Evolutionary conservation across 805 yeast genomes (phyloP), one percentile per base, ranked within the genome.

Genomic region (Candida vartiovaarae): DNA sequence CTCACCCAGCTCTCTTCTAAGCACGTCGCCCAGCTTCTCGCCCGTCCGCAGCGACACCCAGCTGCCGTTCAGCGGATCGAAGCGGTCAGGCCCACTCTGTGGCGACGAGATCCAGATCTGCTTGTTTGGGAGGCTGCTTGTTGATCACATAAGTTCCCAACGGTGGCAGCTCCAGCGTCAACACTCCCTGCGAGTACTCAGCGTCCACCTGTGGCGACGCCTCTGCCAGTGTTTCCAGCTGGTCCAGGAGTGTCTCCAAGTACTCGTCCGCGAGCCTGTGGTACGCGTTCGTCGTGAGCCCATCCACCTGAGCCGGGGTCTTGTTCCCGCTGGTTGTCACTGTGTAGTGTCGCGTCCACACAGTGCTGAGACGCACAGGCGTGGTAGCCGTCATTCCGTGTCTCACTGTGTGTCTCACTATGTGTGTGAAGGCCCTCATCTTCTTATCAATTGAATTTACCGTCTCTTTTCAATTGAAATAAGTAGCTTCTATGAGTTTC

Each of bases 51-150:
- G 61, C 9, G 90, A 82, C 9, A 80, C 65, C 99, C 99, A 93
- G 44, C 71, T 67, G 4, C 84, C 85, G 35, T 77, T 73, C 36
- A 84, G 71, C 49, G 75, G 76, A 61, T 93, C 98, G 56, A 78
- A 84, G 51, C 84, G 66, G 58, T 89, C 88, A 5, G 99, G 99
- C 0, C 99, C 99, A 6, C 95, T 84, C 4, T 88, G 59, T 0
- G 99, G 99, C 36, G 95, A 84, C 46, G 95, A 79, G 42, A 91
- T 72, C 99, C 99, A 93, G 29, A 93, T 83, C 62, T 93, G 99
- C 64, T 86, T 84, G 65, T 89, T 89, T 93, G 4, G 99, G 97
- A 1, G 99, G 99, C 65, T 93, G 98, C 59, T 89, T 91, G 68
- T 93, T 93, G 59, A 93, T 82, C 28, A 93, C 95, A 60, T 93